These are phyloP conservation scores for Myriosclerotinia scirpicola DNA, from an alignment of 2,329 filamentous ascomycete genomes.

Conservation along the genomic window DNA sequence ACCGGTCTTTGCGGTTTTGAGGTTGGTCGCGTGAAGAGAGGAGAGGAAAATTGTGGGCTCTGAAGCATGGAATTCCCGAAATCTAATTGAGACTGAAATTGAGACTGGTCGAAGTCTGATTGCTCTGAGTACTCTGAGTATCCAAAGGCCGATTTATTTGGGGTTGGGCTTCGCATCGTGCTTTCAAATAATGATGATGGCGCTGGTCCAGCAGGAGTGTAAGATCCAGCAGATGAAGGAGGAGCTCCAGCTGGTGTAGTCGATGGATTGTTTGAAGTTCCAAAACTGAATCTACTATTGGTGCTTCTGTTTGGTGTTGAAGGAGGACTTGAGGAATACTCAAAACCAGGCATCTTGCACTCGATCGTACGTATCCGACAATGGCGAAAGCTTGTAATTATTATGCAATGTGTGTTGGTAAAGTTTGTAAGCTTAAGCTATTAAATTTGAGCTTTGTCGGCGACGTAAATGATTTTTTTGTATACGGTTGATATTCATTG, in stretches of 20 bases:
- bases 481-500: not conserved
- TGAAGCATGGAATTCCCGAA: conserved; percentile 29
- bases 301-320: conserved; percentile 42
- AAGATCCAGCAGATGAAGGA: conserved; percentile 53
- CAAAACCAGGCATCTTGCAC: conserved; percentile 33
- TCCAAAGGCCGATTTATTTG: conserved; percentile 36
- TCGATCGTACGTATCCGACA: not conserved
- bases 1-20: conserved; percentile 46
- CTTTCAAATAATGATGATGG: conserved; percentile 52
- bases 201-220: conserved; percentile 55
- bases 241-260: conserved; percentile 59
- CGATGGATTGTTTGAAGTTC: conserved; percentile 45
- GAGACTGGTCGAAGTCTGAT: conserved; percentile 30
- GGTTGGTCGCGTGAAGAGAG: conserved; percentile 29
- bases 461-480: not conserved
- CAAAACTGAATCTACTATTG: conserved; percentile 35
- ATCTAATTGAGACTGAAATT: conserved; percentile 32
- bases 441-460: conserved; percentile 14
- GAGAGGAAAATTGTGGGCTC: conserved; percentile 29
- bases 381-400: conserved; percentile 4
- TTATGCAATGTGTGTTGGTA: not conserved
- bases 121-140: conserved; percentile 41
- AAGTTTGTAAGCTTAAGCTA: not conserved
- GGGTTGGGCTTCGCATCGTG: conserved; percentile 46
- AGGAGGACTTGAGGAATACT: conserved; percentile 39